Evolutionary conservation across 352 stramenopile species (phyloP).

Genomic region (Phytophthora agathidicida): DNA sequence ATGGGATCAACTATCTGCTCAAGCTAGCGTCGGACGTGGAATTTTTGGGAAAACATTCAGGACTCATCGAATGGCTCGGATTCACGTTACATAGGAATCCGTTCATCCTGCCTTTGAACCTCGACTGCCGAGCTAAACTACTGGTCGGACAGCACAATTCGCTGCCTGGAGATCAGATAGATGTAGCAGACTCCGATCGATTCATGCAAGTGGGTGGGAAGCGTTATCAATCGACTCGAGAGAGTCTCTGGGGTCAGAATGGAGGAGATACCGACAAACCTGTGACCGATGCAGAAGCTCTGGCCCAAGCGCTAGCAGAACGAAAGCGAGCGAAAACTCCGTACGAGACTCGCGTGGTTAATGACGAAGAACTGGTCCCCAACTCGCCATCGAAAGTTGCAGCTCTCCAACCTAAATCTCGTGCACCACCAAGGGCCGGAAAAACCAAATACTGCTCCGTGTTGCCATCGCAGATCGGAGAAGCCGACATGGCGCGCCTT

Average conservation of each 20-base stretch:
- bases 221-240: constrained; percentile 17
- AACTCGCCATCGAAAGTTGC: constrained; percentile 17
- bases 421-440: constrained; percentile 3
- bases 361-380: constrained; percentile 82
- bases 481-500: constrained; percentile 87
- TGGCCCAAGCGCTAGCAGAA: constrained; percentile 40
- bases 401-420: constrained; percentile 19
- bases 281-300: constrained; percentile 27
- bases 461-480: constrained; percentile 74
- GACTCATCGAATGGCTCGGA: constrained; percentile 83
- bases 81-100: constrained; percentile 89
- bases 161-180: background rate
- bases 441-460: constrained; percentile 29
- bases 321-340: constrained; percentile 70
- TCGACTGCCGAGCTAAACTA: constrained; percentile 60
- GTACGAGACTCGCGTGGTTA: constrained; percentile 87
- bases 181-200: constrained; percentile 30
- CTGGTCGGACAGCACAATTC: background rate
- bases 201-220: constrained; percentile 77
- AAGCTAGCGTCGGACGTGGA: constrained; percentile 91
- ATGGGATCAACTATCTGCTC: constrained; percentile 92
- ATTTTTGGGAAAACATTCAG: constrained; percentile 83
- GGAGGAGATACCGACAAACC: background rate
- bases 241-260: constrained; percentile 3
- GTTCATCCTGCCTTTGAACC: constrained; percentile 85